Base-by-base conservation (phyloP, 192 early-diverging fungal species). In the Entomortierella lignicola region DNA sequence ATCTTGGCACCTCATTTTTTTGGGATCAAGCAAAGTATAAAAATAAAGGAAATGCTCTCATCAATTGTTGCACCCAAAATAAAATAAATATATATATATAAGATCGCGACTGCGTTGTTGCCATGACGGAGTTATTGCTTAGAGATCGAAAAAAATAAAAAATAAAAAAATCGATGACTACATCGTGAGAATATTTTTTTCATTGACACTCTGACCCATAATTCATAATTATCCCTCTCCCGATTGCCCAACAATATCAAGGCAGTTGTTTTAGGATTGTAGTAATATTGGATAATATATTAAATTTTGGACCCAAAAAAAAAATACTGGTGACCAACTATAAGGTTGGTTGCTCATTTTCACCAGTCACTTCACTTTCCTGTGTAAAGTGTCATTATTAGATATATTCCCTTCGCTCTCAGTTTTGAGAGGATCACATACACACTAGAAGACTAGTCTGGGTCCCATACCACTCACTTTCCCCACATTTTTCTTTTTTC, bases 401-500 rank as follows among this genome's bases (percentile, higher is more conserved):
- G n/a, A n/a, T n/a, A n/a, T n/a, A n/a, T n/a, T n/a, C n/a, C n/a
- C 34, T 17, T 60, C 43, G 21, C 34, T 41, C 29, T 53, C 61
- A 44, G 48, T 48, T 39, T 51, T 30, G 12, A 47, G 15, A 47
- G 44, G 44, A 43, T 34, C 47, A 50, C 5, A 37, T 4, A 37
- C 34, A 10, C 47, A 23, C 47, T n/a, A n/a, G n/a, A n/a, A n/a
- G n/a, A 21, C 48, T 8, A 29, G 31, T 5, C 21, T 39, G 20
- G 26, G 29, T 26, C 51, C 39, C 15, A 10, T 32, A 32, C 6
- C 20, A 37, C 2, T 17, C 12, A 2, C 65, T 23, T 73, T 73
- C 71, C 63, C 71, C 71, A 73, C 63, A 73, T 18, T 73, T 73
- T 73, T 65, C 71, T 73, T 66, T 66, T 73, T 73, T 73, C 41